These are phyloP conservation scores for Amanita rubescens DNA, from an alignment of 768 basidiomycete species.

Conservation along the genomic window DNA sequence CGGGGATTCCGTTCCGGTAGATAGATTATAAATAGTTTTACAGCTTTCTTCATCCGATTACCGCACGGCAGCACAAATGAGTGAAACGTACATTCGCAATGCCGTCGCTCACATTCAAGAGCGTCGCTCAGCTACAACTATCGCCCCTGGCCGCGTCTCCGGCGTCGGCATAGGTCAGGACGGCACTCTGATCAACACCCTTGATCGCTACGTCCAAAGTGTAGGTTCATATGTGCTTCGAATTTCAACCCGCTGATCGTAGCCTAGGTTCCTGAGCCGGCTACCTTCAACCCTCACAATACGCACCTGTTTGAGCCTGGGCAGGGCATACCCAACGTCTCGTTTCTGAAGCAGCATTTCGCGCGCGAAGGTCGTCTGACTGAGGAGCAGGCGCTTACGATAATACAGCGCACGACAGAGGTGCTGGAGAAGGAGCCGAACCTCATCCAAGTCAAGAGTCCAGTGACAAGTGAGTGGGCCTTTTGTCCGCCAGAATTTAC, in stretches of 20 bases:
- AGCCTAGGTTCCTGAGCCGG: constrained; percentile 63
- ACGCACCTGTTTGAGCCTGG: constrained; percentile 64
- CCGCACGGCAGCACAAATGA: too few relatives aligned
- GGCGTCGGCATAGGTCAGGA: constrained; percentile 1
- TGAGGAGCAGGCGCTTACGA: constrained; percentile 80
- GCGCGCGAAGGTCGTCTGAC: constrained; percentile 78
- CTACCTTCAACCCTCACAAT: constrained; percentile 55
- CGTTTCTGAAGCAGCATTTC: constrained; percentile 84
- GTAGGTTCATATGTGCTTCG: not conserved
- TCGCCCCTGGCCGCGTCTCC: not conserved
- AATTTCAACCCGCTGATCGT: not conserved
- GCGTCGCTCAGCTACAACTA: not conserved
- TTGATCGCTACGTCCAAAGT: not conserved
- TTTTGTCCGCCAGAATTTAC: constrained; percentile 1
- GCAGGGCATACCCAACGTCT: constrained; percentile 60
- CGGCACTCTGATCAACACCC: not conserved
- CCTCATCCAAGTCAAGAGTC: constrained; percentile 78
- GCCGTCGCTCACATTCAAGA: constrained; percentile 7
- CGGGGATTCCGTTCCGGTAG: constrained; percentile 41
- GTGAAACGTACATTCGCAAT: constrained; percentile 7
- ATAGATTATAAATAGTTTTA: not conserved
- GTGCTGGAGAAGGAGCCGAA: constrained; percentile 75
- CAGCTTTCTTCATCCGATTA: too few relatives aligned
- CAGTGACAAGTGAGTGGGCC: constrained; percentile 72
- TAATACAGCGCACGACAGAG: constrained; percentile 60